Evolutionary conservation across 441 rosid genomes (phyloP), one percentile per base, ranked within the genome.

Genomic region (Pelargonium citronellum): DNA sequence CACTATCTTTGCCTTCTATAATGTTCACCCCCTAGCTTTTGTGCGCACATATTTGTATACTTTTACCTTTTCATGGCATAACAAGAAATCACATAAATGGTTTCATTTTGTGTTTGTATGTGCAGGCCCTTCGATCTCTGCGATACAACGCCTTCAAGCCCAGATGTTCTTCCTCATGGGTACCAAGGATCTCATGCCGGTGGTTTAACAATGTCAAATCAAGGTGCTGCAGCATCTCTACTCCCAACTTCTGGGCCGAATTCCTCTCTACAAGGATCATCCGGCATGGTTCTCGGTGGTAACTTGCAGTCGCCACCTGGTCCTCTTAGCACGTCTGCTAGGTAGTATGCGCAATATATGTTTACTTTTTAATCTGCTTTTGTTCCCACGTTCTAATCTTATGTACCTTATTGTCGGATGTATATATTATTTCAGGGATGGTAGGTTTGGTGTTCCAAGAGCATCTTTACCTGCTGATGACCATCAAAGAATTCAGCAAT

Each of bases 71-170:
- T 47, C 44, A 2, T 75, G 62, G 77, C 69, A 7, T 9, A 66
- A 39, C 74, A 43, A 70, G 66, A 67, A 65, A 17, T 57, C 68
- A 67, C 47, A 9, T 44, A 55, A 49, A 74, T 67, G 78, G 71
- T 68, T 67, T 73, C 67, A 24, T 51, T 74, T 69, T 75, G 46
- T 37, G 67, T 75, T 69, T 83, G 69, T 78, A 79, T 77, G 78
- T 85, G 87, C 84, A 96, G 99, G 91, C 99, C 99, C 67, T 91
- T 90, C 74, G 98, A 96, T 86, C 83, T 96, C 69, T 89, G 91
- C 79, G 97, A 96, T 79, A 78, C 74, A 62, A 75, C 87, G 78
- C 76, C 86, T 66, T 82, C 97, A 64, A 90, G 83, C 79, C 82
- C 86, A 70, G 98, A 96, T 70, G 77, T 69, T 78, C 76, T 81